A percentile compares a stretch with the other conserved stretches of the same genome.
Conservation (phyloP, 2,329 filamentous ascomycete species). For the Aspergillus clavatus region DNA sequence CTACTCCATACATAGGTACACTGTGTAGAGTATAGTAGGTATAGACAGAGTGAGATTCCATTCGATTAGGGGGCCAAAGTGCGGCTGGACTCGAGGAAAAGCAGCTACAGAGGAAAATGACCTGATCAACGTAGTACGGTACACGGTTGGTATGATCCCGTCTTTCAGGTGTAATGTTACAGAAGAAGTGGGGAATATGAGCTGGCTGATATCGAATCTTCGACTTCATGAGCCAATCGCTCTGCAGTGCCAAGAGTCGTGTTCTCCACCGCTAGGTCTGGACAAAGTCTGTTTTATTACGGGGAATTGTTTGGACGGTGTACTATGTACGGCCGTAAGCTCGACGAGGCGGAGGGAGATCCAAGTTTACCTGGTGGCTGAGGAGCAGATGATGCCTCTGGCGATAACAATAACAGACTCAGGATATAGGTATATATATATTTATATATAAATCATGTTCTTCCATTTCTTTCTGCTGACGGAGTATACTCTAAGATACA, state of each 20-base stretch:
- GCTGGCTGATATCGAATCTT: conserved; percentile 14
- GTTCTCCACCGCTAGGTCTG: conserved; percentile 17
- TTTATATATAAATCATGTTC: too few relatives aligned
- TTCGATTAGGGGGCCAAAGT: conserved; percentile 3
- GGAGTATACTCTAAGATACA: too few relatives aligned
- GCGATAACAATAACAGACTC: too few relatives aligned
- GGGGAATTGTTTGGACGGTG: not conserved
- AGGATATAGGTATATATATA: too few relatives aligned
- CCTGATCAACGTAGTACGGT: too few relatives aligned
- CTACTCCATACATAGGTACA: too few relatives aligned
- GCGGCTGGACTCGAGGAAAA: conserved; percentile 6
- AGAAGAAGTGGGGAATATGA: conserved; percentile 13
- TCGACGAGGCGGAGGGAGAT: not conserved
- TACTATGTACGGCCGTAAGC: not conserved
- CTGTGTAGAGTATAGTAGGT: too few relatives aligned
- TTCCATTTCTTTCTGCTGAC: too few relatives aligned
- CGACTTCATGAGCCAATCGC: conserved; percentile 15
- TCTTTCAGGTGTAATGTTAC: conserved; percentile 4
- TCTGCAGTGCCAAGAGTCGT: conserved; percentile 11
- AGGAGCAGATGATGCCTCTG: too few relatives aligned
- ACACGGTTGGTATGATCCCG: conserved; percentile 1
- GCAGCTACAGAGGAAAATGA: too few relatives aligned
- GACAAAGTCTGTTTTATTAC: conserved; percentile 12
- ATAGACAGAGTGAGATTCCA: not conserved
- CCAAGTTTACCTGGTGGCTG: too few relatives aligned